Percentiles rank a stretch among this genome's conserved stretches.
phyloP scores from a whole-genome alignment of 306 rosid genomes.

The Ziziphus jujuba region DNA sequence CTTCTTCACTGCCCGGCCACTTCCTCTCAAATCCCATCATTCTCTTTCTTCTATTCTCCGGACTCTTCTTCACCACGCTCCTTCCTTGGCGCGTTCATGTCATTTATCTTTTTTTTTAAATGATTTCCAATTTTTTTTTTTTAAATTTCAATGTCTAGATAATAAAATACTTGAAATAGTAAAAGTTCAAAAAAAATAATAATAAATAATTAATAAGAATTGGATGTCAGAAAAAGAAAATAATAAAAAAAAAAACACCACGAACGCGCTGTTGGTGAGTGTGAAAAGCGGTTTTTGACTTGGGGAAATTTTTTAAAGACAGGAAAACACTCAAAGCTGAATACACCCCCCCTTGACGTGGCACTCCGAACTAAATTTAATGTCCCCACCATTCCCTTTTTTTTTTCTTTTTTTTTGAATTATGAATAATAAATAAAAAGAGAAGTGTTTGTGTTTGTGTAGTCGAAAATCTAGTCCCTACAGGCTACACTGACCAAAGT shows the following conservation, averaged over 20 bases:
- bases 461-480: background rate
- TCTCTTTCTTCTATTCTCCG: conserved; percentile 2
- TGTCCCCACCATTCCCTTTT: conserved; percentile 2
- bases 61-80: conserved; percentile 1
- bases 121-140: background rate
- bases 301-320: conserved; percentile 10
- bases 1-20: background rate
- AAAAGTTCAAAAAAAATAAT: background rate
- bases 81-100: conserved; percentile 23
- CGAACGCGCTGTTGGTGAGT: conserved; percentile 6
- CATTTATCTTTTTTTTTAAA: background rate
- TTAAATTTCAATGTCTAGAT: too few species aligned
- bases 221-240: too few species aligned
- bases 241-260: background rate
- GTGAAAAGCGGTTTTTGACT: background rate
- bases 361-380: conserved; percentile 1
- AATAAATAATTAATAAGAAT: background rate
- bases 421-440: too few species aligned
- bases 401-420: too few species aligned
- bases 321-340: conserved; percentile 15
- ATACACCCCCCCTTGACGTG: conserved; percentile 23
- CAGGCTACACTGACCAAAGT: background rate
- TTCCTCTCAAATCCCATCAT: conserved; percentile 17
- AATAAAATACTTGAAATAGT: too few species aligned
- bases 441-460: background rate